A percentile compares a stretch with the other conserved stretches of the same genome.
These are phyloP conservation scores for Blastobotrys capitulatus DNA, from an alignment of 1,139 yeast species.

Conservation along the genomic window DNA sequence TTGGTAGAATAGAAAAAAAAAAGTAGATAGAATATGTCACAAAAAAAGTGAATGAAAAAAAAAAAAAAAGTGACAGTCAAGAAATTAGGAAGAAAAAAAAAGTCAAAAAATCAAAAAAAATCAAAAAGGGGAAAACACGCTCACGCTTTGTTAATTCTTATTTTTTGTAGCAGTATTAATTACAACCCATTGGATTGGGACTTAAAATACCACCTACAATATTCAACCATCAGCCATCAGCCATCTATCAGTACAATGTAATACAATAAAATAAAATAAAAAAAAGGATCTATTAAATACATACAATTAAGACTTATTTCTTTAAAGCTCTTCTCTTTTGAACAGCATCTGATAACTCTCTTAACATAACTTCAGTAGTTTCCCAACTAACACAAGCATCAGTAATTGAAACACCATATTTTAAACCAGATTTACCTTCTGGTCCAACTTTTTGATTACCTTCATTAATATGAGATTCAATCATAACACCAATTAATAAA, in stretches of 20 bases:
- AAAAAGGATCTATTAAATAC: too few species aligned
- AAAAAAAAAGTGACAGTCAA: neutral
- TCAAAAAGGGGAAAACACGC: too few species aligned
- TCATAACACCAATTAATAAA: constrained; percentile 86
- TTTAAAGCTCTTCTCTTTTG: constrained; percentile 56
- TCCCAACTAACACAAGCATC: constrained; percentile 97
- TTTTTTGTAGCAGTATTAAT: too few species aligned
- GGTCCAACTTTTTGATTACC: constrained; percentile 86
- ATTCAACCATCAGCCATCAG: too few species aligned
- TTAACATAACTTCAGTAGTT: constrained; percentile 74
- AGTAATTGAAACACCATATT: constrained; percentile 94
- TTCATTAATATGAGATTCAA: constrained; percentile 87
- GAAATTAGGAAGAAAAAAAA: neutral
- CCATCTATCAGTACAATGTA: too few species aligned
- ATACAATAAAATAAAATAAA: too few species aligned
- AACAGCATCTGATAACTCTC: constrained; percentile 75
- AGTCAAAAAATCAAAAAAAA: too few species aligned
- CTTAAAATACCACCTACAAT: too few species aligned
- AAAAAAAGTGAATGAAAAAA: neutral
- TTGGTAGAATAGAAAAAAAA: too few species aligned
- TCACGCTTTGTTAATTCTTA: too few species aligned
- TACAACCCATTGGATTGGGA: too few species aligned
- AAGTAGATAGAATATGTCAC: too few species aligned
- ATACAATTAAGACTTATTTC: neutral
- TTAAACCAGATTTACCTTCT: constrained; percentile 66